Evolutionary conservation across 1,139 yeast genomes (phyloP), one percentile per base, ranked within the genome.

Genomic region (Entelexis sorbosivorans): DNA sequence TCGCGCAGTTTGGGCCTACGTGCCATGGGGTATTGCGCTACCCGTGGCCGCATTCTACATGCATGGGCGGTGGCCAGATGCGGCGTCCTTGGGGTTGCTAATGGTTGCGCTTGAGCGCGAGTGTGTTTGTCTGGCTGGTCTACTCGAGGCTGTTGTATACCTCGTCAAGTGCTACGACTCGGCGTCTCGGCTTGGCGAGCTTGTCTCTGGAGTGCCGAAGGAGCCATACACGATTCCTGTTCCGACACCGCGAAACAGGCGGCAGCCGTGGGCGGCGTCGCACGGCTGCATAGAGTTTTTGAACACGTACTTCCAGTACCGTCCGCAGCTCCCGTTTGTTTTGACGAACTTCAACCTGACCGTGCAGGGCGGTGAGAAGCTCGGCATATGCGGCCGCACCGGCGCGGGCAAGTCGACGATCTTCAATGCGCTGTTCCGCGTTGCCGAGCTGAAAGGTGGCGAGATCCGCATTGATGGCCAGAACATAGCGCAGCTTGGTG

Each of bases 321-420:
- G 94, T 61, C 81, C 80, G 0, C 84, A 78, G 2, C 71, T 86
- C 52, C 95, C 96, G 0, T 69, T 76, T 36, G 94, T 83, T 6
- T 69, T 88, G 63, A 79, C 79, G 56, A 66, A 76, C 52, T 64
- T 87, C 49, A 65, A 57, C 31, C 62, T 81, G 33, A 49, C 58
- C 6, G 60, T 82, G 32, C 65, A 69, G 13, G 73, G 78, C 1
- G 74, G 77, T 17, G 78, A 79, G 63, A 81, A 79, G 63, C 73
- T 82, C 54, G 89, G 89, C 44, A 78, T 82, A 52, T 79, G 85
- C 67, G 89, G 89, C 29, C 75, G 88, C 60, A 82, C 89, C 1
- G 89, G 89, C 53, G 88, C 88, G 11, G 89, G 89, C 43, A 82
- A 82, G 65, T 75, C 82, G 24, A 77, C 86, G 2, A 77, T 82